phyloP scores from a whole-genome alignment of 2,329 filamentous ascomycete species.

The Cladophialophora bantiana region DNA sequence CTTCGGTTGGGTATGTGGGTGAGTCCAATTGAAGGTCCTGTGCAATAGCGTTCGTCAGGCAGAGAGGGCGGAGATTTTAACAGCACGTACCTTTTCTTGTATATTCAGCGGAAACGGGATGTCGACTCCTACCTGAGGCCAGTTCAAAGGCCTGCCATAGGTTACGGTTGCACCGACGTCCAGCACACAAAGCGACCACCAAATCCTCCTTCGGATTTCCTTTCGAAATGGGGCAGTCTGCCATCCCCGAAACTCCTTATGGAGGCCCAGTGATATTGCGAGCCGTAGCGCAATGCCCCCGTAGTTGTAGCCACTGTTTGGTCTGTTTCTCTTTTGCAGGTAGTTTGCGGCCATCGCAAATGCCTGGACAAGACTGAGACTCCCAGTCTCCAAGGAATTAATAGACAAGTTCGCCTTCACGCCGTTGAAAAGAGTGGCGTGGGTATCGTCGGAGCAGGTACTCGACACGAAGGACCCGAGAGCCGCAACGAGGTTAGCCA shows the following conservation, averaged over 20 bases:
- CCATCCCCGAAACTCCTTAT: conserved; percentile 59
- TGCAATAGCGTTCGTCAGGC: conserved; percentile 4
- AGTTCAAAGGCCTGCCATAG: conserved; percentile 57
- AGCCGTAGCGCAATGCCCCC: conserved; percentile 60
- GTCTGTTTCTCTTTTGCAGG: conserved; percentile 59
- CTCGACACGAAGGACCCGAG: conserved; percentile 35
- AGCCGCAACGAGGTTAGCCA: conserved; percentile 33
- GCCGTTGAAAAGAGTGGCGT: conserved; percentile 56
- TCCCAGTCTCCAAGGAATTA: conserved; percentile 57
- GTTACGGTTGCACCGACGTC: conserved; percentile 62
- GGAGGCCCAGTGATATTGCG: conserved; percentile 59
- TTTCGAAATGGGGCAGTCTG: conserved; percentile 53
- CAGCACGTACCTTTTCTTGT: conserved; percentile 31
- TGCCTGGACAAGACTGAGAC: conserved; percentile 57
- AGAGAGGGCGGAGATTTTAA: background rate
- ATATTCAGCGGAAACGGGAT: conserved; percentile 35
- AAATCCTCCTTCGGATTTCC: conserved; percentile 53
- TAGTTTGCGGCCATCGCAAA: conserved; percentile 59
- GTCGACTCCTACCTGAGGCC: conserved; percentile 50
- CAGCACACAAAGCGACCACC: conserved; percentile 65
- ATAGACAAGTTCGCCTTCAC: conserved; percentile 49
- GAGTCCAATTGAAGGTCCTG: conserved; percentile 46
- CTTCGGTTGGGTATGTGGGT: conserved; percentile 48
- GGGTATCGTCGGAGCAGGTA: conserved; percentile 30
- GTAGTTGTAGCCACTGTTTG: conserved; percentile 61